Evolutionary conservation across 352 stramenopile species (phyloP).

Genomic region (Phytophthora pluvialis): DNA sequence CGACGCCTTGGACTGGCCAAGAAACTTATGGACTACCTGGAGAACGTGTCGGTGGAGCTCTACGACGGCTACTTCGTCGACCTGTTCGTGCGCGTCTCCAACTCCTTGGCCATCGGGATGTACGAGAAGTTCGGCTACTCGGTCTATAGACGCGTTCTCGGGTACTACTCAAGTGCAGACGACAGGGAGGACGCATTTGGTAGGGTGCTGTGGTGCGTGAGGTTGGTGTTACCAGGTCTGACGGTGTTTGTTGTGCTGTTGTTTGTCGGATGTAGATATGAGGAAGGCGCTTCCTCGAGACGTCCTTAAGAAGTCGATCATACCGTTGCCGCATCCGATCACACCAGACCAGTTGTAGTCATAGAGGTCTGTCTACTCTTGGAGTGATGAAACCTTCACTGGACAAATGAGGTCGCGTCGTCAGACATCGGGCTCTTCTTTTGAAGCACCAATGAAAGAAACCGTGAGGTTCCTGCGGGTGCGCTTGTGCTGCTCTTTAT

Average conservation of each 20-base stretch:
- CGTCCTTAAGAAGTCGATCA: slow-evolving; percentile 90
- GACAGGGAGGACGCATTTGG: slow-evolving; percentile 90
- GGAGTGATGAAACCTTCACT: slow-evolving; percentile 1
- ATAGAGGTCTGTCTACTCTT: not conserved
- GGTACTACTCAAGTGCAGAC: slow-evolving; percentile 91
- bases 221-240: not conserved
- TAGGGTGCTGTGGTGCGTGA: slow-evolving; percentile 36
- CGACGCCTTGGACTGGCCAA: slow-evolving; percentile 91
- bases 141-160: slow-evolving; percentile 92
- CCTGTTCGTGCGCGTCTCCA: slow-evolving; percentile 98
- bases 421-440: not conserved
- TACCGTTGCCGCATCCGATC: slow-evolving; percentile 88
- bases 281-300: slow-evolving; percentile 91
- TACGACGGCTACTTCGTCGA: slow-evolving; percentile 98
- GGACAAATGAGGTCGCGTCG: not conserved
- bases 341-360: slow-evolving; percentile 77
- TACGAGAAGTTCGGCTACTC: slow-evolving; percentile 94
- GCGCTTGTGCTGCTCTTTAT: not conserved
- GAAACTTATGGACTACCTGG: slow-evolving; percentile 95
- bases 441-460: slow-evolving; percentile 3
- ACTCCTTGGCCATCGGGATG: slow-evolving; percentile 93
- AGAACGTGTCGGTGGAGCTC: slow-evolving; percentile 82
- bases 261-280: slow-evolving; percentile 79
- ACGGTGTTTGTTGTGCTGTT: slow-evolving; percentile 9
- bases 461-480: not conserved